Conservation (phyloP, 2,329 filamentous ascomycete species). For the Trichophaea hybrida region DNA sequence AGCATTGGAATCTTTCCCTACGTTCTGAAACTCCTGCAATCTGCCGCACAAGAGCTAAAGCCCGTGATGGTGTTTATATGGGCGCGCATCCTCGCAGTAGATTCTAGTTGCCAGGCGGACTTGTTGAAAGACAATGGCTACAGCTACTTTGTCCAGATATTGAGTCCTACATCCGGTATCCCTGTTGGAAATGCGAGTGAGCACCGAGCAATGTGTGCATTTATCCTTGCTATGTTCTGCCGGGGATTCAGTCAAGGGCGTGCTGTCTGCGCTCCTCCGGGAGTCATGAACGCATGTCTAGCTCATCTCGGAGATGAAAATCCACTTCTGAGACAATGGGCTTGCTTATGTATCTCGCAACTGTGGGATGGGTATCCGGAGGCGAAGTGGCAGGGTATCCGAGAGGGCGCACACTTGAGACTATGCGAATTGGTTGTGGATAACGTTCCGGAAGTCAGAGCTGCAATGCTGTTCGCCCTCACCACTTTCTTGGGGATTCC, state of each 20-base stretch:
- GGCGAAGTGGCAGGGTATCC: slow-evolving; percentile 90
- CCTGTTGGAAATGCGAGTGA: slow-evolving; percentile 80
- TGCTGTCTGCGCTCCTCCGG: slow-evolving; percentile 75
- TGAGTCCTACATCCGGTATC: slow-evolving; percentile 69
- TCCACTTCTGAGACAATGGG: slow-evolving; percentile 82
- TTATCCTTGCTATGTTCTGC: slow-evolving; percentile 94
- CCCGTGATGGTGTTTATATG: slow-evolving; percentile 99
- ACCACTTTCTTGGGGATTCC: slow-evolving; percentile 90
- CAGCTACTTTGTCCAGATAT: slow-evolving; percentile 86
- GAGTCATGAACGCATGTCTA: slow-evolving; percentile 79
- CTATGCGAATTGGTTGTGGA: slow-evolving; percentile 71
- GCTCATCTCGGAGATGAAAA: slow-evolving; percentile 77
- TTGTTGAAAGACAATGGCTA: slow-evolving; percentile 94
- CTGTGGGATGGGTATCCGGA: slow-evolving; percentile 83
- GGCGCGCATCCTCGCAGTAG: slow-evolving; percentile 88
- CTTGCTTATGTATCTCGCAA: slow-evolving; percentile 86
- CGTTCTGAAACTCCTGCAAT: slow-evolving; percentile 91
- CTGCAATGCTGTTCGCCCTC: slow-evolving; percentile 83
- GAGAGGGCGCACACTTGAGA: slow-evolving; percentile 68
- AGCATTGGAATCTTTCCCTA: slow-evolving; percentile 99
- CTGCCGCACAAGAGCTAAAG: slow-evolving; percentile 83
- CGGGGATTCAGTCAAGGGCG: slow-evolving; percentile 87
- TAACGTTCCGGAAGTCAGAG: slow-evolving; percentile 78
- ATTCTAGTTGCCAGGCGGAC: slow-evolving; percentile 84
- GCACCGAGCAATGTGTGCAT: slow-evolving; percentile 97